Base-by-base conservation (phyloP, 2,329 filamentous ascomycete species). In the Tolypocladium capitatum region DNA sequence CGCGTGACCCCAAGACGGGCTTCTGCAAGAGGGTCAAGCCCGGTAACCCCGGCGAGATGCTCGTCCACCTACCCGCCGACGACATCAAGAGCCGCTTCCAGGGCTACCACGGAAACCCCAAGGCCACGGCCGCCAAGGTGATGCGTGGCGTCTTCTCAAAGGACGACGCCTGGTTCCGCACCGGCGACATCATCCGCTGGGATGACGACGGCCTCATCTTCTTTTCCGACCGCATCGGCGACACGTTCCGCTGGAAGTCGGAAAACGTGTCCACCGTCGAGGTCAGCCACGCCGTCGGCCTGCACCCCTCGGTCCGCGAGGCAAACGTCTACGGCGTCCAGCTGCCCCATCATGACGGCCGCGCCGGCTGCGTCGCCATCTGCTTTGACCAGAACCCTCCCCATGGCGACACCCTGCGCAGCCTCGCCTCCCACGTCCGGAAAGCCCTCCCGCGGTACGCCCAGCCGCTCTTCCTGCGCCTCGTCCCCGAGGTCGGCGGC, bases 271-370 rank as follows among this genome's bases (percentile, higher is more conserved):
- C 84, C 3, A 90, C 86, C 0, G 80, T 76, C 45, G 88, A 95
- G 63, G 89, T 94, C 18, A 77, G 83, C n/a, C 78, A 89, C 59
- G 78, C 79, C 0, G 65, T 95, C 0, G 83, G 85, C 14, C 66
- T 71, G 1, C 83, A 89, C 59, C 70, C 80, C 0, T 69, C 71
- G 1, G 72, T 94, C 14, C 69, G 75, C 31, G 88, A 94, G 67
- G 84, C 86, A 31, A 94, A 94, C 56, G 88, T 94, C 28, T 94
- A 94, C 58, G 88, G 88, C 34, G 85, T 94, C 2, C 64, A 79
- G 38, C 66, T 94, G 8, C 88, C 88, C 0, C 74, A 85, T 53
- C 86, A 94, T 59, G 88, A 94, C 58, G 88, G 88, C 18, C 75
- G 87, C 27, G 87, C 86, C 0, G 89, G 89, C 2, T 94, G 89